Base-by-base conservation (phyloP, 805 yeast species). In the Torulaspora franciscae region DNA sequence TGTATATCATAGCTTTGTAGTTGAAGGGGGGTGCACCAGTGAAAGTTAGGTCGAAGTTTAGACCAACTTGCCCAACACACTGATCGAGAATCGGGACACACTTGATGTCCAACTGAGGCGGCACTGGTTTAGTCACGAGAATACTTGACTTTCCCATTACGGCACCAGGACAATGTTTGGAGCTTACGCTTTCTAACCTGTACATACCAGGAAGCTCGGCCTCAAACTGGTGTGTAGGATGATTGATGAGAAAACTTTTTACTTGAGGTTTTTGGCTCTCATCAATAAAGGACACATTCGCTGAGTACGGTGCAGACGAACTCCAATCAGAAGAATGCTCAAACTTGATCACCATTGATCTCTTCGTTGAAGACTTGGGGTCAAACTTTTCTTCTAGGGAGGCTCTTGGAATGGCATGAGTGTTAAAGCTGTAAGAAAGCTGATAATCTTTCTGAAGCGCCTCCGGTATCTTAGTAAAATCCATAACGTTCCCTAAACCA, bases 1-100 rank as follows among this genome's bases (percentile, higher is more conserved):
- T 76, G 55, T 77, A 84, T 10, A 83, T 79, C 35, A 75, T 73
- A 48, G 83, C 81, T 32, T 72, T 75, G 19, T 88, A 72, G 43
- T 73, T 74, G 67, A 84, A 93, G 1, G 98, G 97, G 0, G 95
- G 85, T 24, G 81, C 77, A 13, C 99, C 98, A 4, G 75, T 68
- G 41, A 83, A 71, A 0, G 74, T 65, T 46, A 90, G 71, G 40
- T 82, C 85, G 49, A 87, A 88, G 26, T 74, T 72, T 47, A 89
- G 79, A 0, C 97, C 99, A 7, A 88, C 81, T 36, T 89, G 87
- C 0, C 99, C 99, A 25, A 93, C 85, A 68, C 99, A 93, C 39
- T 83, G 78, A 57, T 91, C 98, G 22, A 79, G 71, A 2, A 91
- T 79, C 2, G 91, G 68, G 7, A 62, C 61, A 2, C 74, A 64